These are phyloP conservation scores for Cryptococcus sp. DNA, from an alignment of 1,284 basidiomycete genomes.

Conservation along the genomic window DNA sequence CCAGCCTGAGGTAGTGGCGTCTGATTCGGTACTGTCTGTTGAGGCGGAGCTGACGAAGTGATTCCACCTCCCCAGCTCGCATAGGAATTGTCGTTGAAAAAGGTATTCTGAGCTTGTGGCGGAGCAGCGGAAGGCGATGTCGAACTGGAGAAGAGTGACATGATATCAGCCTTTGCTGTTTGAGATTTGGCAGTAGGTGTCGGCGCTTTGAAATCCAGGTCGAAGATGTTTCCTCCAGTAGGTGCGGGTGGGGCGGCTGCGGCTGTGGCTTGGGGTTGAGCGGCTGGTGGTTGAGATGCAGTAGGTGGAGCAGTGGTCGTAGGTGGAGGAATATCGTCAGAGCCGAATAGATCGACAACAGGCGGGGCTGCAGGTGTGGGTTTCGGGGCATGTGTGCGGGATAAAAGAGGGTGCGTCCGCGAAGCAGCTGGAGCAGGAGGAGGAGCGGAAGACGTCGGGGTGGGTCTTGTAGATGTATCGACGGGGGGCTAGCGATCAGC, in stretches of 20 bases:
- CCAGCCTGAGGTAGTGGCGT: slow-evolving; percentile 12
- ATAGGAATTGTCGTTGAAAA: slow-evolving; percentile 19
- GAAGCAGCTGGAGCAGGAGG: slow-evolving; percentile 22
- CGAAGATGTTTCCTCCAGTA: slow-evolving; percentile 40
- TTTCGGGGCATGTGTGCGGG: slow-evolving; percentile 19
- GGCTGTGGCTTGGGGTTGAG: slow-evolving; percentile 14
- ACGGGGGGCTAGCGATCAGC: background rate
- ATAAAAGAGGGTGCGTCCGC: slow-evolving; percentile 37
- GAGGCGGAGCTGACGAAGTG: slow-evolving; percentile 26
- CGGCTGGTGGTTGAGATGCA: slow-evolving; percentile 8
- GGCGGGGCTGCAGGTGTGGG: slow-evolving; percentile 22
- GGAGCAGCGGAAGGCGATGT: slow-evolving; percentile 3
- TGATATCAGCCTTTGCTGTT: slow-evolving; percentile 45
- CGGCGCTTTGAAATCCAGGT: slow-evolving; percentile 49
- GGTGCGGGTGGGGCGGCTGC: slow-evolving; percentile 17
- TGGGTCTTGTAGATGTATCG: slow-evolving; percentile 9
- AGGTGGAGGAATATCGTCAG: slow-evolving; percentile 16
- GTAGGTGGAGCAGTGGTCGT: slow-evolving; percentile 14
- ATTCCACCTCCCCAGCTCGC: slow-evolving; percentile 37
- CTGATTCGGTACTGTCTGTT: slow-evolving; percentile 15
- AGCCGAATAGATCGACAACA: slow-evolving; percentile 38
- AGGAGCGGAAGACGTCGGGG: slow-evolving; percentile 19
- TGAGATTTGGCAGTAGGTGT: slow-evolving; percentile 22
- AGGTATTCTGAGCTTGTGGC: slow-evolving; percentile 5
- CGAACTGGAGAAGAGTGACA: slow-evolving; percentile 40